Evolutionary conservation across 1,284 basidiomycete species (phyloP), one percentile per base, ranked within the genome.

Genomic region (Moesziomyces sp.): DNA sequence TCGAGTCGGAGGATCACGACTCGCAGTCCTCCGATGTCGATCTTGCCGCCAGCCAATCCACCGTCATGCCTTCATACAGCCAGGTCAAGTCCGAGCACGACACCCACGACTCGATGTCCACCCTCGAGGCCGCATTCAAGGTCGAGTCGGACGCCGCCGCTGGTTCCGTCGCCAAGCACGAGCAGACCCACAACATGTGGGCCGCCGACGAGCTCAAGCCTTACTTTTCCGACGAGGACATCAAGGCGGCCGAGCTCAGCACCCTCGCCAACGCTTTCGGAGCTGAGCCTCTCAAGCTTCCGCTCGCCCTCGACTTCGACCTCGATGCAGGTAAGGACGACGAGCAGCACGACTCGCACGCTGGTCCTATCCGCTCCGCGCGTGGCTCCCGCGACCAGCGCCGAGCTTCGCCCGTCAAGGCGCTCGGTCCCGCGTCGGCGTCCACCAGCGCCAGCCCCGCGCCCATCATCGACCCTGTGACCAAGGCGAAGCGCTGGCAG

Each of bases 401-500:
- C 34, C 64, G 60, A 24, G 52, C 70, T 5, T 67, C 70, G 46
- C 64, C 70, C 38, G 46, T 6, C 70, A 73, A 73, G 44, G 28
- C 19, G 24, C 3, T n/a, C 3, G 40, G 18, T 18, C 7, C 21
- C 3, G n/a, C 38, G 10, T 40, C 57, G 28, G 34, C 52, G 23
- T 63, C 60, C 24, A 43, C 44, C 14, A 43, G 35, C 38, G 14
- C 40, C 14, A 71, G 61, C 52, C 69, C 63, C 0, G 63, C 58
- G 3, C 69, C 70, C 54, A 28, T 57, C 60, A 42, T 62, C 45
- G 54, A 64, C 56, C 71, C 65, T 0, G 45, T 59, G 45, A 57
- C 58, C 59, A 59, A 71, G 40, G 52, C 59, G 53, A 76, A 77
- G 74, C 67, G 66, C 46, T 80, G 76, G 73, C 56, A 67, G 50